Percentiles rank a stretch among this genome's conserved stretches.
Conservation (phyloP, 2,329 filamentous ascomycete genomes). For the Rutstroemia sydowiana region DNA sequence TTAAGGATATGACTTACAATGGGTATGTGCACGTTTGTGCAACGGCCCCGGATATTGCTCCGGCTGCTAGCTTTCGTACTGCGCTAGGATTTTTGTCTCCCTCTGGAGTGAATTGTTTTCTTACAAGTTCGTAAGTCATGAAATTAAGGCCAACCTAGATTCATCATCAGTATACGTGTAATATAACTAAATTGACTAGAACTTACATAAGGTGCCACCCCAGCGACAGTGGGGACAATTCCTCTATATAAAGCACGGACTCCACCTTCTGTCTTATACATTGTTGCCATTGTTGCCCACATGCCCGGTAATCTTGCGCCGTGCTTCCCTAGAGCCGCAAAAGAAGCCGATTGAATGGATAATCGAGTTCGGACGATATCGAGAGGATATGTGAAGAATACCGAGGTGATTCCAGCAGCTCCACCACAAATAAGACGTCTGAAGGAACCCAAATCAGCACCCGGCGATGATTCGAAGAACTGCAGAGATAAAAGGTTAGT, state of each 20-base stretch:
- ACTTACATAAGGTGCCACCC: slow-evolving; percentile 85
- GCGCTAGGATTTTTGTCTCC: slow-evolving; percentile 78
- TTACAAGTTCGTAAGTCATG: slow-evolving; percentile 91
- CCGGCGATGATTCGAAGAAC: slow-evolving; percentile 71
- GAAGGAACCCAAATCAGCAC: slow-evolving; percentile 64
- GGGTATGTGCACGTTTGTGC: slow-evolving; percentile 98
- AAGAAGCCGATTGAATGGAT: slow-evolving; percentile 96
- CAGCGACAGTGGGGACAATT: slow-evolving; percentile 87
- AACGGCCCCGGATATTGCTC: slow-evolving; percentile 90
- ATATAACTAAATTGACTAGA: not conserved
- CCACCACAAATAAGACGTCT: slow-evolving; percentile 84
- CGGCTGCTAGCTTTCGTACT: slow-evolving; percentile 75
- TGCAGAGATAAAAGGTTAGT: slow-evolving; percentile 26
- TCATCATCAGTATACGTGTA: slow-evolving; percentile 3
- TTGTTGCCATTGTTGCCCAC: slow-evolving; percentile 72
- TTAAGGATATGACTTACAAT: slow-evolving; percentile 58
- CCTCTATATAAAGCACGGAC: slow-evolving; percentile 82
- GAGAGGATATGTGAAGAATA: slow-evolving; percentile 89
- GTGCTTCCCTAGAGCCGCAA: slow-evolving; percentile 61
- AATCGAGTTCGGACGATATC: slow-evolving; percentile 94
- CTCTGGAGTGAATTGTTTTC: slow-evolving; percentile 76
- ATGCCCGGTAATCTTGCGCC: slow-evolving; percentile 74
- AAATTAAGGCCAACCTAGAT: slow-evolving; percentile 85
- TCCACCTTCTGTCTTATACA: slow-evolving; percentile 91
- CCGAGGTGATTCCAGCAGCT: slow-evolving; percentile 87